Evolutionary conservation across 2,329 filamentous ascomycete genomes (phyloP), one percentile per base, ranked within the genome.

Genomic region (Fusarium begoniae): DNA sequence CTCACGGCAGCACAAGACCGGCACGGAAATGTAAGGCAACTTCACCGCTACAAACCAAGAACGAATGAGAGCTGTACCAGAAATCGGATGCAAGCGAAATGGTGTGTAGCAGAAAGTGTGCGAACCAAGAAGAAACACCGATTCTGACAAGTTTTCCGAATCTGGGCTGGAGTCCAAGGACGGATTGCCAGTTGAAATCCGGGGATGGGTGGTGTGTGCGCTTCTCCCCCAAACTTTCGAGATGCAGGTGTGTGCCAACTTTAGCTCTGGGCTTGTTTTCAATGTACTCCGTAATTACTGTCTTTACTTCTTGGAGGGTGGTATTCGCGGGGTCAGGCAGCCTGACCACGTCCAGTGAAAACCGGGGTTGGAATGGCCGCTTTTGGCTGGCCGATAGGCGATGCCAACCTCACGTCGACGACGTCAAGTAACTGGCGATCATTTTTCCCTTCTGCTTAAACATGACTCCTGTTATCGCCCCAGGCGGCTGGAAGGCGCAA

Each of bases 41-140:
- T 75, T 72, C 75, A 77, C 75, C 75, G 75, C 75, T 63, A 75
- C 62, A 77, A 66, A 24, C 40, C 48, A 60, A 41, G 38, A 28
- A 28, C 75, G 72, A 77, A 77, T 77, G 54, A 70, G 61, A 57
- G 53, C 20, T 47, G 55, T 35, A 62, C 64, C 43, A 67, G 71
- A 55, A 60, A 66, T 73, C 68, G 75, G 70, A 72, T 59, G 63
- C 45, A 61, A 58, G 57, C 56, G 54, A 38, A 60, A 35, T 53
- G 59, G 75, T 70, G 75, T 77, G 75, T 71, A 66, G 70, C 62
- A 69, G 65, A 74, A 66, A 28, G 55, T 35, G 32, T 71, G 38
- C 22, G 71, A 71, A 73, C 57, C 61, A 15, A 74, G 66, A 69
- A 63, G 71, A 74, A 72, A 59, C 53, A 70, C 37, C 56, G 63